A percentile compares a stretch with the other conserved stretches of the same genome.
phyloP scores from a whole-genome alignment of 2,329 filamentous ascomycete genomes.

The Chaetomium sp. region DNA sequence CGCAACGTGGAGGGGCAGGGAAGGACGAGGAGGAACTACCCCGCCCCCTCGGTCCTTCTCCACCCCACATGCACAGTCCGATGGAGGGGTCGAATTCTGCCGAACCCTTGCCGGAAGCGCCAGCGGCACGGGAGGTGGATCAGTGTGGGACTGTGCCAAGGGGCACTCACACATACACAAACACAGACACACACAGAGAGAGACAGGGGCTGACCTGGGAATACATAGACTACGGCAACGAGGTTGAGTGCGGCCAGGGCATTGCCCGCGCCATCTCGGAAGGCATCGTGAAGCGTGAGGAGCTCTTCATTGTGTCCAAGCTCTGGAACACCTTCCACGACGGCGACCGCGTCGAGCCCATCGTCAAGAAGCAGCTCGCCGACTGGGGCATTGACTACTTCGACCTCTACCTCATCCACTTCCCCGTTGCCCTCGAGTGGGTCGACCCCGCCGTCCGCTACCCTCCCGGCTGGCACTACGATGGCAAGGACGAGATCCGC shows the following conservation, averaged over 20 bases:
- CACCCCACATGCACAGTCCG: slow-evolving; percentile 27
- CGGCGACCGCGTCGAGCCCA: slow-evolving; percentile 72
- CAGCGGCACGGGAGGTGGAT: slow-evolving; percentile 15
- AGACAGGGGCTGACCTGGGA: slow-evolving; percentile 15
- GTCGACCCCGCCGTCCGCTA: slow-evolving; percentile 78
- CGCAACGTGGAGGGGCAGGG: slow-evolving; percentile 15
- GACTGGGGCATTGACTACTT: slow-evolving; percentile 90
- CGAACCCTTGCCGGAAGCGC: slow-evolving; percentile 25
- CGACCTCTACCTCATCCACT: slow-evolving; percentile 87
- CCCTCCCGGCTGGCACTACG: slow-evolving; percentile 76
- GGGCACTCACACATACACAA: background rate
- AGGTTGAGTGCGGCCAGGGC: slow-evolving; percentile 75
- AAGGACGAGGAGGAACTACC: slow-evolving; percentile 25
- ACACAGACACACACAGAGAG: background rate
- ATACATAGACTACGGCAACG: slow-evolving; percentile 76
- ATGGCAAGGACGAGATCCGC: slow-evolving; percentile 62
- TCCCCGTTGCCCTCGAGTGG: slow-evolving; percentile 83
- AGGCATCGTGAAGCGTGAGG: slow-evolving; percentile 77
- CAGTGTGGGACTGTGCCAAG: slow-evolving; percentile 12
- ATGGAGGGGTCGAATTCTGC: slow-evolving; percentile 25
- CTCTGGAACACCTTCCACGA: slow-evolving; percentile 94
- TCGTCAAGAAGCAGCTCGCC: slow-evolving; percentile 73
- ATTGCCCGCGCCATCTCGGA: slow-evolving; percentile 79
- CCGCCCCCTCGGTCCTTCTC: slow-evolving; percentile 29
- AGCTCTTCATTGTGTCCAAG: slow-evolving; percentile 91